Evolutionary conservation across 257 asterid genomes (phyloP).

Genomic region (Leptodermis oblonga): DNA sequence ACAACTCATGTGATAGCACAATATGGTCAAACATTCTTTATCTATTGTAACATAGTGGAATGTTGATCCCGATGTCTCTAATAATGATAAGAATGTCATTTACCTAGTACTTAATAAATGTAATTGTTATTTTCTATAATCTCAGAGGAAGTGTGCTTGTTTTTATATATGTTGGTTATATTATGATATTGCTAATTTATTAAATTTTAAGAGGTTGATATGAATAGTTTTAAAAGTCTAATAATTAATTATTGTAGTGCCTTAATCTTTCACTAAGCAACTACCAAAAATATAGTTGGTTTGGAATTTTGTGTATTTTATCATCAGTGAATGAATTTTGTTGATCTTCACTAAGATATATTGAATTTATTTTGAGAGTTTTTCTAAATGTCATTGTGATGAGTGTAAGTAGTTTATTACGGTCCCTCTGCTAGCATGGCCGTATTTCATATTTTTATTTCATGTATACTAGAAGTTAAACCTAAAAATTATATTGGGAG

Average conservation of each 20-base stretch:
- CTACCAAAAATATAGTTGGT: not conserved
- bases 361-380: not conserved
- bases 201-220: not conserved
- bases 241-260: not conserved
- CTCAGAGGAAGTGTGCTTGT: not conserved
- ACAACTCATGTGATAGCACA: slow-evolving; percentile 92
- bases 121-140: slow-evolving; percentile 13
- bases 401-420: not conserved
- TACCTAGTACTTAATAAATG: slow-evolving; percentile 81
- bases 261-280: not conserved
- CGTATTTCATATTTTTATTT: no score
- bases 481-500: no score
- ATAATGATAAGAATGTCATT: slow-evolving; percentile 94
- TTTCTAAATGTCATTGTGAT: not conserved
- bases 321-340: not conserved
- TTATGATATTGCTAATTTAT: not conserved
- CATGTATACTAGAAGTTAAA: no score
- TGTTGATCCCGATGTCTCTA: slow-evolving; percentile 96
- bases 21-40: slow-evolving; percentile 93
- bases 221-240: not conserved
- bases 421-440: no score
- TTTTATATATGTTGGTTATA: not conserved
- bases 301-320: not conserved
- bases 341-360: not conserved
- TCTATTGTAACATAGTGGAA: slow-evolving; percentile 88